These are phyloP conservation scores for Drechslerella stenobrocha DNA, from an alignment of 2,329 filamentous ascomycete species.

Conservation along the genomic window DNA sequence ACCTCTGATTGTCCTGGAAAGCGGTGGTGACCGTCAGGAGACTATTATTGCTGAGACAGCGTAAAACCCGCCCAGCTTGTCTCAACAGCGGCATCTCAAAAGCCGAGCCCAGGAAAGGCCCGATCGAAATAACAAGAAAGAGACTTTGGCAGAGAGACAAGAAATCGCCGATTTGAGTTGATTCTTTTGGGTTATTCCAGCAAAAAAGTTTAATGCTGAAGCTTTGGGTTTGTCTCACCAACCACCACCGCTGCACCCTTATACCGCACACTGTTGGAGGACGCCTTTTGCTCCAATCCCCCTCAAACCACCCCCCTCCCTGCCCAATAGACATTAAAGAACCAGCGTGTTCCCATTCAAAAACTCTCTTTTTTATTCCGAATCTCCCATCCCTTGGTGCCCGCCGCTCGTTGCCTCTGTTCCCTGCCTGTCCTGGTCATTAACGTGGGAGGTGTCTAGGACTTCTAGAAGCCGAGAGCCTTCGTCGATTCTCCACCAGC, in stretches of 20 bases:
- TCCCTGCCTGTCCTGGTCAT: slow-evolving; percentile 11
- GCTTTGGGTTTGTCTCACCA: slow-evolving; percentile 49
- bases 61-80: slow-evolving; percentile 27
- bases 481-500: slow-evolving; percentile 6
- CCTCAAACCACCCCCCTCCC: slow-evolving; percentile 28
- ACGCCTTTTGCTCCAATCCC: slow-evolving; percentile 37
- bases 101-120: neutral
- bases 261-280: slow-evolving; percentile 16
- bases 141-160: slow-evolving; percentile 21
- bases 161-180: slow-evolving; percentile 46
- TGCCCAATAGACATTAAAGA: slow-evolving; percentile 32
- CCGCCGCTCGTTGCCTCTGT: slow-evolving; percentile 1
- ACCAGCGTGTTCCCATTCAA: slow-evolving; percentile 4
- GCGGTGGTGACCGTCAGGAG: slow-evolving; percentile 24
- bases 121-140: slow-evolving; percentile 2
- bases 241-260: slow-evolving; percentile 37
- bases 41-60: slow-evolving; percentile 11
- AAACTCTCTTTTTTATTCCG: slow-evolving; percentile 12
- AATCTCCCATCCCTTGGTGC: slow-evolving; percentile 18
- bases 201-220: slow-evolving; percentile 38
- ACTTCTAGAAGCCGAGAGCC: slow-evolving; percentile 19
- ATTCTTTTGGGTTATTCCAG: slow-evolving; percentile 37
- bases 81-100: slow-evolving; percentile 20
- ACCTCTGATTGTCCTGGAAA: slow-evolving; percentile 32
- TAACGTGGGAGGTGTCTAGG: slow-evolving; percentile 26